Conservation (phyloP, 2,329 filamentous ascomycete genomes). For the Lizonia empirigonia region DNA sequence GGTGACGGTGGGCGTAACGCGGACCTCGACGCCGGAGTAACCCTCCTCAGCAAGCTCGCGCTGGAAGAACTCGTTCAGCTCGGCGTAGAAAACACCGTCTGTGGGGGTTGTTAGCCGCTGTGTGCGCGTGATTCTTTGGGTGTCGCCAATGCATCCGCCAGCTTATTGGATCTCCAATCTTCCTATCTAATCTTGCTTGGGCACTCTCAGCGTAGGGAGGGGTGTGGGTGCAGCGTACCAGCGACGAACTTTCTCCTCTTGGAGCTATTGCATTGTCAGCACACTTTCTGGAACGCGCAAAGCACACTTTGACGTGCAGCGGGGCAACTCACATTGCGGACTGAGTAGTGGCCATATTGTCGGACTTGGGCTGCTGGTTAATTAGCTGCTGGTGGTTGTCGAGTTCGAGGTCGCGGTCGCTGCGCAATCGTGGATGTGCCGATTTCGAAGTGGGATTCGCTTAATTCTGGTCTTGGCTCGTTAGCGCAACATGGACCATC, state of each 20-base stretch:
- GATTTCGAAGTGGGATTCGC: constrained; percentile 13
- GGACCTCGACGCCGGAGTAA: constrained; percentile 99
- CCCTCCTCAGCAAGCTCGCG: constrained; percentile 99
- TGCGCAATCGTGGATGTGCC: not conserved
- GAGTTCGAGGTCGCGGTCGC: constrained; percentile 4
- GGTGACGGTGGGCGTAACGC: constrained; percentile 99
- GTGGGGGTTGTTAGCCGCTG: constrained; percentile 33
- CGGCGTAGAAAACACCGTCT: constrained; percentile 99
- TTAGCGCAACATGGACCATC: not conserved
- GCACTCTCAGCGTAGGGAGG: constrained; percentile 12
- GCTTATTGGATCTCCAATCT: not conserved
- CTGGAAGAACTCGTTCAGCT: constrained; percentile 99
- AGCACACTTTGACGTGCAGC: constrained; percentile 2
- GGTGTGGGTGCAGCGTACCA: constrained; percentile 45
- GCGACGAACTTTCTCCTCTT: constrained; percentile 78
- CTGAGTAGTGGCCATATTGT: constrained; percentile 51
- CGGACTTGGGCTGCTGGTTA: constrained; percentile 29
- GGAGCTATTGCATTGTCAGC: constrained; percentile 63
- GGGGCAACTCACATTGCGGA: constrained; percentile 48
- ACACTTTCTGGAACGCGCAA: constrained; percentile 6
- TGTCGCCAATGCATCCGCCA: constrained; percentile 13
- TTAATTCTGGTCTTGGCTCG: not conserved
- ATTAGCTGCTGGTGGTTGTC: constrained; percentile 40
- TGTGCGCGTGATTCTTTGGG: constrained; percentile 18
- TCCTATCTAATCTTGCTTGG: not conserved